Evolutionary conservation across 257 asterid species (phyloP).

Genomic region (Solanum etuberosum): DNA sequence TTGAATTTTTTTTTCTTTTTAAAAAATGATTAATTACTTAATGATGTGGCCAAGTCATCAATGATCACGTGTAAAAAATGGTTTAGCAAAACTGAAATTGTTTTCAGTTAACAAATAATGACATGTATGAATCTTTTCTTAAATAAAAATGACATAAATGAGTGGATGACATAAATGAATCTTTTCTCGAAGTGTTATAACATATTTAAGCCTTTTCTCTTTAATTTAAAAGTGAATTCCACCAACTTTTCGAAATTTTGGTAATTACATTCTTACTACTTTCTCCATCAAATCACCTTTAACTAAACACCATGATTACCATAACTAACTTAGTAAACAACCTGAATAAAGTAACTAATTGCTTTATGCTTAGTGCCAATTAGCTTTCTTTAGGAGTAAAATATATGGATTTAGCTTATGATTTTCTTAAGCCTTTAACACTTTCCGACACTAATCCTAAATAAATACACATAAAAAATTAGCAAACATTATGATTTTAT

Average conservation of each 20-base stretch:
- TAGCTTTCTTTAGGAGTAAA: not conserved
- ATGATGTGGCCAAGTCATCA: no score
- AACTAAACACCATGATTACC: not conserved
- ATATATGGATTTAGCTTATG: not conserved
- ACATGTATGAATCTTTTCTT: no score
- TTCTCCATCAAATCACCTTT: not conserved
- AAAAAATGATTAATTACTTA: no score
- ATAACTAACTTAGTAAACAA: constrained; percentile 5
- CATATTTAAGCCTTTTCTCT: no score
- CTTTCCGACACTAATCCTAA: not conserved
- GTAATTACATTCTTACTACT: not conserved
- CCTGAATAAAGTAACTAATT: not conserved
- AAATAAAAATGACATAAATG: no score
- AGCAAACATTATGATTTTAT: not conserved
- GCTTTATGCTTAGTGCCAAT: not conserved
- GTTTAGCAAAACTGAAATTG: no score
- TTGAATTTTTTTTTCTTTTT: no score
- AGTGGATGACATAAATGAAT: no score
- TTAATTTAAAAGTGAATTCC: not conserved
- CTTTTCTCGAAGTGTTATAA: no score
- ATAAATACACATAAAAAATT: not conserved
- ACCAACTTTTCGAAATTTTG: not conserved
- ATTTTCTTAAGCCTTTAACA: not conserved
- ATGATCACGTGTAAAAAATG: no score
- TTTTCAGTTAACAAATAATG: no score